Evolutionary conservation across 2,329 filamentous ascomycete species (phyloP), one percentile per base, ranked within the genome.

Genomic region (Penicillium nordicum): DNA sequence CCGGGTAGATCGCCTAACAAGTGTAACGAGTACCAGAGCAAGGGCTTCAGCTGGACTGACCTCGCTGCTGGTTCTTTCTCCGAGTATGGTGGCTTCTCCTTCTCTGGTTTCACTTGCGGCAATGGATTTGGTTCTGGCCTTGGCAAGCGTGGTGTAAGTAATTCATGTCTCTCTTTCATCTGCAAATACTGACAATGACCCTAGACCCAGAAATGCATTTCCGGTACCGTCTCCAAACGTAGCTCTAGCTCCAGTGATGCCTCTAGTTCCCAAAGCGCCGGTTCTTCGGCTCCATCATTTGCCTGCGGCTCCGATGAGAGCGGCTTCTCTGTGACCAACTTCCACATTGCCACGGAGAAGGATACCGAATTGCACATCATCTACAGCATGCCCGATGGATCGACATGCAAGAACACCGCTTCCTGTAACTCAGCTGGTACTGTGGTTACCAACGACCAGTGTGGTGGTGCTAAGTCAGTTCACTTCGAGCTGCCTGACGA

Each of bases 391-490:
- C 82, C 85, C 2, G 90, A 93, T 72, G 89, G 89, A 65, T 87
- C 84, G 14, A 84, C 75, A 58, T 97, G 93, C 86, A 93, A 89
- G 79, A 88, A 95, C 67, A 85, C 84, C 60, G 79, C 83, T 63
- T 70, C 80, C 50, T 95, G 90, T 83, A 84, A 80, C 62, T 78
- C 81, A 53, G 78, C 81, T 16, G 90, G 90, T 67, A 87, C 85
- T 57, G 83, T 82, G 45, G 81, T 97, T 67, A 78, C 84, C 76
- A 97, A 97, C 83, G 84, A 80, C 59, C 91, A 97, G 82, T 97
- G 93, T 73, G 93, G 92, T 84, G 92, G 92, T 75, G 92, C 93
- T 63, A 90, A 83, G 72, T 86, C 85, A 56, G 91, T 97, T 59
- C 86, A 84, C 53, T 86, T 97, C 72, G 78, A 80, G 62, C 75